A percentile compares a stretch with the other conserved stretches of the same genome.
Conservation (phyloP, 2,329 filamentous ascomycete species). For the Neopestalotiopsis rosae region DNA sequence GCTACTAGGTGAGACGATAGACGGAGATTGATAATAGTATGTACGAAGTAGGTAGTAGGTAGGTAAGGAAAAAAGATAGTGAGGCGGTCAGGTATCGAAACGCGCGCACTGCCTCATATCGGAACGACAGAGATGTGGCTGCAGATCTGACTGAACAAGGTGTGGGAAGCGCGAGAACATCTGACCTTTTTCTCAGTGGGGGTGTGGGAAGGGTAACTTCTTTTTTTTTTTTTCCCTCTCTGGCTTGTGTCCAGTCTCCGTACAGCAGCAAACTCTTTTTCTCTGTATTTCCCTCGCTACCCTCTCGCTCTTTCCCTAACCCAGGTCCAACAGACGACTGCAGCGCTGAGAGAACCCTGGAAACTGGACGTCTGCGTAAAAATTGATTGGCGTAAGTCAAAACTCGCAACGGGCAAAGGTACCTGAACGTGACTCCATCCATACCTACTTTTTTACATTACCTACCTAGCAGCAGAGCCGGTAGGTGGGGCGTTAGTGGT, state of each 20-base stretch:
- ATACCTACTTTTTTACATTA: not conserved
- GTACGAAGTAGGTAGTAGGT: not conserved
- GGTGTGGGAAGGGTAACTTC: constrained; percentile 20
- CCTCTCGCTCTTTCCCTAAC: not conserved
- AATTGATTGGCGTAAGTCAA: constrained; percentile 1
- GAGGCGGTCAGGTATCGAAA: constrained; percentile 10
- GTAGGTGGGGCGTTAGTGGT: not conserved
- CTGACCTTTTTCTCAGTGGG: constrained; percentile 17
- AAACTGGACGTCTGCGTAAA: not conserved
- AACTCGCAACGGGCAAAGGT: constrained; percentile 1
- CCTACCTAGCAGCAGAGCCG: not conserved
- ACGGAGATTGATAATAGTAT: not conserved
- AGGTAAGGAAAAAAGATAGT: not conserved
- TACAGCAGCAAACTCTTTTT: not conserved
- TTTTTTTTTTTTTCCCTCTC: constrained; percentile 18
- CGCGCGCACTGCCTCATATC: constrained; percentile 21
- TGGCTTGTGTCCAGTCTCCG: constrained; percentile 4
- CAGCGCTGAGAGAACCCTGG: not conserved
- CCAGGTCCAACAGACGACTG: not conserved
- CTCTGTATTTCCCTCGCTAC: constrained; percentile 11
- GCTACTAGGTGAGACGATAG: not conserved
- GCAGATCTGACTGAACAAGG: constrained; percentile 12
- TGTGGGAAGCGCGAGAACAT: constrained; percentile 21
- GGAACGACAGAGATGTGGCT: constrained; percentile 14
- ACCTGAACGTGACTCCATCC: not conserved